phyloP scores from a whole-genome alignment of 345 rosid genomes.

The Reutealis trisperma region DNA sequence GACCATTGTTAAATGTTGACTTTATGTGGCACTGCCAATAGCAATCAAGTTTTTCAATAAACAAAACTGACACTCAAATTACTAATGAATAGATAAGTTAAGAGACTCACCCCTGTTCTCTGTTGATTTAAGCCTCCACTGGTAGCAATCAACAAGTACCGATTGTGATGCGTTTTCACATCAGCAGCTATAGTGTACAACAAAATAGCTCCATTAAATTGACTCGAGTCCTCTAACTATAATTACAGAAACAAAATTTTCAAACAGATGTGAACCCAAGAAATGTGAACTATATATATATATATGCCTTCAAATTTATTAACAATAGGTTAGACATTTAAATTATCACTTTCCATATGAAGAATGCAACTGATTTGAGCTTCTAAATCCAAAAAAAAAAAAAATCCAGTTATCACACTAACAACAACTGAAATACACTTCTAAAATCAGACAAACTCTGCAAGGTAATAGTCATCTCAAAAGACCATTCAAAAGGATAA shows the following conservation, averaged over 20 bases:
- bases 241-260: not conserved
- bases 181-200: constrained; percentile 45
- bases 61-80: not conserved
- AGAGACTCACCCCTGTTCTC: constrained; percentile 76
- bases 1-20: not conserved
- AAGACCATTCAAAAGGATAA: too few relatives aligned
- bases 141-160: constrained; percentile 79
- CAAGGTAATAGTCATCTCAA: not conserved
- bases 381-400: too few relatives aligned
- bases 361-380: not conserved
- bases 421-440: too few relatives aligned
- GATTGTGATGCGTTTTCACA: constrained; percentile 49
- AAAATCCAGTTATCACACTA: not conserved
- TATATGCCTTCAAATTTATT: not conserved
- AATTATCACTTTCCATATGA: not conserved
- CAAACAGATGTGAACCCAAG: not conserved
- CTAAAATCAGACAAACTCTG: not conserved
- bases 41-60: not conserved
- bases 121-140: constrained; percentile 97
- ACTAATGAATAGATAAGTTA: not conserved
- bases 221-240: not conserved
- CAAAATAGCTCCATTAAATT: constrained; percentile 21
- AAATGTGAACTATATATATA: not conserved
- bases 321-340: not conserved
- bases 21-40: not conserved